Evolutionary conservation across 2,329 filamentous ascomycete genomes (phyloP), one percentile per base, ranked within the genome.

Genomic region (Claviceps paspali): DNA sequence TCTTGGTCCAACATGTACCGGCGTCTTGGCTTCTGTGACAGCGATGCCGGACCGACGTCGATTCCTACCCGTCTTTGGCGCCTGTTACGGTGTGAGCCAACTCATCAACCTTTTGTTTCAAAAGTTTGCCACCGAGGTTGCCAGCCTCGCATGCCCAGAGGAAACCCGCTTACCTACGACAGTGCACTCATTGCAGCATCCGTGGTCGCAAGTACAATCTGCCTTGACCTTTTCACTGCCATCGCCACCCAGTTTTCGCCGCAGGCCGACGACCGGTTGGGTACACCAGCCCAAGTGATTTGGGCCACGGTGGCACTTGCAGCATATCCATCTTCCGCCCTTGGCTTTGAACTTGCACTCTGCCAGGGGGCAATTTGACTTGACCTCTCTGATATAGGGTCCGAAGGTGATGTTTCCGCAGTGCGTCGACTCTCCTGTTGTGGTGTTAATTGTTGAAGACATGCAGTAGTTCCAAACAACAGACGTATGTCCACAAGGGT

Each of bases 261-360:
- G 39, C 43, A 53, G 46, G 28, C 50, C 52, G 22, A 45, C 46
- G 27, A 49, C 52, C 10, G 55, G 51, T 43, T 60, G 61, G 8
- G 56, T 60, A 48, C 70, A 74, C 68, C 68, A 73, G 6, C 68
- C 70, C 41, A 60, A 55, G 2, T 52, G 61, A 47, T 74, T 73
- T 14, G 67, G 64, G 0, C 65, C 66, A 28, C 65, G 57, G 3
- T 61, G 54, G 45, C 70, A 74, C 24, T 58, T 47, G 50, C 70
- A 74, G 44, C 70, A 74, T n/a, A 55, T 62, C 70, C 70, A 73
- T 22, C 52, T 59, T 14, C 66, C 62, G 28, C 61, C 65, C 26
- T 68, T 60, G 33, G 59, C 57, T 38, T 61, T 61, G 51, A 65
- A 73, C 43, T 64, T 57, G 48, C 70, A 74, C 47, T 67, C 63